A percentile compares a stretch with the other conserved stretches of the same genome.
Evolutionary conservation across 805 yeast genomes (phyloP).

Genomic region (Priceomyces melissophilus): DNA sequence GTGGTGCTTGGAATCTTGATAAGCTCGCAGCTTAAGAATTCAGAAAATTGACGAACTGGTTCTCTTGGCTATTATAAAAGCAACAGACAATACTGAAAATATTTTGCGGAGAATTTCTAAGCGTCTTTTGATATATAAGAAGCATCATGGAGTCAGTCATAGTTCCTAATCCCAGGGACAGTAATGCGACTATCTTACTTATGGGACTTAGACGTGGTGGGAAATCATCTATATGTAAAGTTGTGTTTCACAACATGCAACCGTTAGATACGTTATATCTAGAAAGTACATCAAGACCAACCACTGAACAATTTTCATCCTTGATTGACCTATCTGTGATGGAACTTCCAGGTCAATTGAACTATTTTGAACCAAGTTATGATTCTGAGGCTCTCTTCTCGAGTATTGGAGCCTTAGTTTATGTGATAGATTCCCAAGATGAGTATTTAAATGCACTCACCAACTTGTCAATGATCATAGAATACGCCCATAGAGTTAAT

Average conservation of each 20-base stretch:
- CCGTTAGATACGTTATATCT: constrained; percentile 89
- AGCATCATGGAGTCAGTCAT: constrained; percentile 13
- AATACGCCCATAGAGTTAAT: constrained; percentile 79
- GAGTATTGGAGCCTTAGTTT: constrained; percentile 85
- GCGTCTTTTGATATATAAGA: no score
- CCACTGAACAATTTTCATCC: constrained; percentile 78
- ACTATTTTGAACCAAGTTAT: constrained; percentile 79
- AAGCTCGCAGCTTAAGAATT: no score
- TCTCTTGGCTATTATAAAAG: no score
- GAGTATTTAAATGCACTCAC: constrained; percentile 91
- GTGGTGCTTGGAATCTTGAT: no score
- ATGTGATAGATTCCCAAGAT: constrained; percentile 93
- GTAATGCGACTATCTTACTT: constrained; percentile 75
- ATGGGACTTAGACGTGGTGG: constrained; percentile 93
- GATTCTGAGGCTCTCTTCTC: constrained; percentile 76
- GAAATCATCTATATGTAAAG: constrained; percentile 92
- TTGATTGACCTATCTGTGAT: constrained; percentile 82
- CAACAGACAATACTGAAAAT: no score
- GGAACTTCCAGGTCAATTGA: constrained; percentile 93
- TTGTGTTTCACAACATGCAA: constrained; percentile 94
- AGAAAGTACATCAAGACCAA: constrained; percentile 87
- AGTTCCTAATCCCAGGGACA: constrained; percentile 40
- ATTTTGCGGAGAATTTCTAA: no score
- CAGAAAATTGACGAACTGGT: no score
- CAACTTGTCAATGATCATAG: constrained; percentile 82